Conservation (phyloP, 1,284 basidiomycete species). For the Anthracocystis setariae region DNA sequence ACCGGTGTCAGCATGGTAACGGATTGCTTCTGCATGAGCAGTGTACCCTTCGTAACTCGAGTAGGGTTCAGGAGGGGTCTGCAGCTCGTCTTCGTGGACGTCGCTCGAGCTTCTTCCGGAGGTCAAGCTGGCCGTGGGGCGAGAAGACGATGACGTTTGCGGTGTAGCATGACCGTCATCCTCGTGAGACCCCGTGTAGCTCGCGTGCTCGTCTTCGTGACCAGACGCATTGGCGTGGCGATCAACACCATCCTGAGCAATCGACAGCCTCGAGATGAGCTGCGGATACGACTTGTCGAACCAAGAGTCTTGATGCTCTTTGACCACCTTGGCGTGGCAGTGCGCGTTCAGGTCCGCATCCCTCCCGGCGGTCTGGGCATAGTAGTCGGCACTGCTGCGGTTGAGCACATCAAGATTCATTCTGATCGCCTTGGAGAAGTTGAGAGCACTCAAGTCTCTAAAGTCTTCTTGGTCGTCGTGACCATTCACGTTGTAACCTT, state of each 20-base stretch:
- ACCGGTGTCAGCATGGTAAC: too few species aligned
- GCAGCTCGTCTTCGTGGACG: constrained; percentile 30
- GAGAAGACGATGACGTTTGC: constrained; percentile 6
- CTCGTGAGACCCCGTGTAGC: constrained; percentile 1
- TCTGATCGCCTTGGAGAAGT: constrained; percentile 20
- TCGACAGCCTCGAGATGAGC: constrained; percentile 26
- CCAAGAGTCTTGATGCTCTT: constrained; percentile 3
- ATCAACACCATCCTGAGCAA: constrained; percentile 5
- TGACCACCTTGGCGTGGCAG: constrained; percentile 16
- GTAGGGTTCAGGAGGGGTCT: constrained; percentile 33
- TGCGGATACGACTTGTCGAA: constrained; percentile 25
- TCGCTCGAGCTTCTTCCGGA: constrained; percentile 39
- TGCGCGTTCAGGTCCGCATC: constrained; percentile 28
- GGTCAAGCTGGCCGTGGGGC: constrained; percentile 16
- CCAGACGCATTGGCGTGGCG: neutral
- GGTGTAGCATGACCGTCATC: neutral
- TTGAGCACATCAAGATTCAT: constrained; percentile 30
- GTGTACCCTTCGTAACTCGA: constrained; percentile 11
- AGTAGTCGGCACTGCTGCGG: constrained; percentile 21
- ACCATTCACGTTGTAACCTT: constrained; percentile 1
- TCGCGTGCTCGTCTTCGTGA: neutral
- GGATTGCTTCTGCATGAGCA: neutral
- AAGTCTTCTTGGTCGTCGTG: constrained; percentile 16
- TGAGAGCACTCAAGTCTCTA: constrained; percentile 17
- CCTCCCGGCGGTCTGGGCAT: constrained; percentile 24